A percentile compares a stretch with the other conserved stretches of the same genome.
phyloP scores from a whole-genome alignment of 1,284 basidiomycete genomes.

The Wolfiporia cocos region DNA sequence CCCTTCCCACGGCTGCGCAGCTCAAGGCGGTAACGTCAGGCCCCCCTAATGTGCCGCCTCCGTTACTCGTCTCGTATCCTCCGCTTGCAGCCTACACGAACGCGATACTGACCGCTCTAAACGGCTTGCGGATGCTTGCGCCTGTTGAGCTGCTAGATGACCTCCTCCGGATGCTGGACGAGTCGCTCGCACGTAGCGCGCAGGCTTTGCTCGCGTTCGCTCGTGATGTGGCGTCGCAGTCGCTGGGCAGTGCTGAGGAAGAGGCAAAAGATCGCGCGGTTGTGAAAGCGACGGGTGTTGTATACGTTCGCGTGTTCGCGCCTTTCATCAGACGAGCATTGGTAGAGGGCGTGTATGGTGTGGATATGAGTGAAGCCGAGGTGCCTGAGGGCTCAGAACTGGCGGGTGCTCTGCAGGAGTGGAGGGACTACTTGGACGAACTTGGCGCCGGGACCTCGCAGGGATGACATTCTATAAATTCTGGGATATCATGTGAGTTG shows the following conservation, averaged over 20 bases:
- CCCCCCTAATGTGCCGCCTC: constrained; percentile 54
- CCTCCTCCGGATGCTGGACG: constrained; percentile 44
- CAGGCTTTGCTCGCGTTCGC: constrained; percentile 25
- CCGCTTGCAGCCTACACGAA: constrained; percentile 78
- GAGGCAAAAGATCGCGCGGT: constrained; percentile 35
- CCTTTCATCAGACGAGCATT: constrained; percentile 67
- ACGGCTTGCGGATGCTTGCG: constrained; percentile 77
- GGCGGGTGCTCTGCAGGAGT: constrained; percentile 18
- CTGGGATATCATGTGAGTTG: too few relatives aligned
- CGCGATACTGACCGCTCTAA: constrained; percentile 67
- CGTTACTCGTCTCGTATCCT: constrained; percentile 67
- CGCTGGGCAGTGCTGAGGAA: constrained; percentile 24
- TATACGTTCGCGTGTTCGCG: constrained; percentile 55
- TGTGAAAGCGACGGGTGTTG: constrained; percentile 46
- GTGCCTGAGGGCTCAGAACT: constrained; percentile 16
- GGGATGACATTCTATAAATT: too few relatives aligned
- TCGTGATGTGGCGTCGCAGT: constrained; percentile 12
- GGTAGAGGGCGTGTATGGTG: constrained; percentile 68
- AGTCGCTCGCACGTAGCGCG: constrained; percentile 40
- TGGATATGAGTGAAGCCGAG: constrained; percentile 11
- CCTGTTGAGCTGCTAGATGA: constrained; percentile 49
- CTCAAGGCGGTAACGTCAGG: constrained; percentile 16
- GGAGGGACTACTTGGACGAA: too few relatives aligned
- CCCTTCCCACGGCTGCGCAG: constrained; percentile 19
- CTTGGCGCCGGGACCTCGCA: too few relatives aligned